A percentile compares a stretch with the other conserved stretches of the same genome.
phyloP scores from a whole-genome alignment of 2,329 filamentous ascomycete genomes.

The Tolypocladium paradoxum region DNA sequence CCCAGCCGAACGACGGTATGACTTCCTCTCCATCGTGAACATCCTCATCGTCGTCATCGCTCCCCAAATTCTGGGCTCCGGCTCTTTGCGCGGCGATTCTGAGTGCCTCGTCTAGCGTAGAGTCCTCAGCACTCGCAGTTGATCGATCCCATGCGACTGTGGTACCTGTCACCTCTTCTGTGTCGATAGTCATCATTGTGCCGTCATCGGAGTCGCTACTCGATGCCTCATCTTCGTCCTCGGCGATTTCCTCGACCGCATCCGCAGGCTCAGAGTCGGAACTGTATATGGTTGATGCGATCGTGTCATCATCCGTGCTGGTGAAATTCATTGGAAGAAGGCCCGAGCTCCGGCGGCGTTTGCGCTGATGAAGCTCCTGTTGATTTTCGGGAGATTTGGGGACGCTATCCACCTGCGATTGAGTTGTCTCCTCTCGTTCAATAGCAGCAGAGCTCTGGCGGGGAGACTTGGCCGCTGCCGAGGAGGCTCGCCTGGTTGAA shows the following conservation, averaged over 20 bases:
- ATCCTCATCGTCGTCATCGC: slow-evolving; percentile 33
- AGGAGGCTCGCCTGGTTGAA: slow-evolving; percentile 63
- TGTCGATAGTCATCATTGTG: slow-evolving; percentile 73
- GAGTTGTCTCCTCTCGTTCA: slow-evolving; percentile 46
- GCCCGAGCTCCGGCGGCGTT: slow-evolving; percentile 52
- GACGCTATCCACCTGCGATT: slow-evolving; percentile 48
- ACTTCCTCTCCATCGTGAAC: slow-evolving; percentile 58
- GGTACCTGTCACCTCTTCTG: slow-evolving; percentile 64
- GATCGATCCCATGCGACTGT: slow-evolving; percentile 51
- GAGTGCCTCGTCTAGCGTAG: slow-evolving; percentile 66
- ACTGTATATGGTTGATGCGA: slow-evolving; percentile 72
- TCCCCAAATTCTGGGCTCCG: slow-evolving; percentile 58
- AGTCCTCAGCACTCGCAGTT: slow-evolving; percentile 52
- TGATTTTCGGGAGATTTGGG: slow-evolving; percentile 54
- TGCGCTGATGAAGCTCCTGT: slow-evolving; percentile 46
- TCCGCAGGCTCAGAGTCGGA: slow-evolving; percentile 50
- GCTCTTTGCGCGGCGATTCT: slow-evolving; percentile 65
- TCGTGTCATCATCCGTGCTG: slow-evolving; percentile 52
- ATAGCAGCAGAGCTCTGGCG: slow-evolving; percentile 6
- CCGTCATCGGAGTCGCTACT: slow-evolving; percentile 59
- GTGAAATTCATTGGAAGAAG: slow-evolving; percentile 55
- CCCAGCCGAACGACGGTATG: slow-evolving; percentile 69
- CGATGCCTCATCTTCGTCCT: slow-evolving; percentile 35
- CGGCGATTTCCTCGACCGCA: slow-evolving; percentile 43
- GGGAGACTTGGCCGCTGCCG: slow-evolving; percentile 26